These are phyloP conservation scores for Quercus lobata DNA, from an alignment of 331 rosid species.

Conservation along the genomic window DNA sequence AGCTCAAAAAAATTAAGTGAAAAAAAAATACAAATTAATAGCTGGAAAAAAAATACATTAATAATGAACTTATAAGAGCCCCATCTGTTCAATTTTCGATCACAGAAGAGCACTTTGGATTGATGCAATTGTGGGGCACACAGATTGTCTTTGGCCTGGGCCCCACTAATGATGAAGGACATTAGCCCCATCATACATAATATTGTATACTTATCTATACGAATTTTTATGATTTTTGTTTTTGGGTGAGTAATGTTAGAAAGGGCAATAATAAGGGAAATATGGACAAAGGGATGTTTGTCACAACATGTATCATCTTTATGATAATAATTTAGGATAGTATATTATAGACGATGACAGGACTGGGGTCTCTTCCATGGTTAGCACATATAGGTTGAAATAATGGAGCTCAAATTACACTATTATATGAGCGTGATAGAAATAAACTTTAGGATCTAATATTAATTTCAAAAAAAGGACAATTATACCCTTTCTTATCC, in stretches of 20 bases:
- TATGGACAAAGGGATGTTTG: constrained; percentile 56
- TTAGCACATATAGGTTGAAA: constrained; percentile 1
- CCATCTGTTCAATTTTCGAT: constrained; percentile 43
- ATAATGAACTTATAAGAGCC: constrained; percentile 33
- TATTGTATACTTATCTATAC: constrained; percentile 28
- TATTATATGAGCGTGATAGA: constrained; percentile 18
- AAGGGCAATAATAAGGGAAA: constrained; percentile 39
- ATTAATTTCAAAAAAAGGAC: constrained; percentile 16
- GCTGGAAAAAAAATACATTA: constrained; percentile 43
- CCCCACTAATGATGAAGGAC: constrained; percentile 27
- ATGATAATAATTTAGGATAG: constrained; percentile 32
- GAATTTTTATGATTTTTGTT: constrained; percentile 22
- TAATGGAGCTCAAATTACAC: constrained; percentile 24
- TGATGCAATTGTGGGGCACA: constrained; percentile 37
- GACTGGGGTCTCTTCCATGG: constrained; percentile 28
- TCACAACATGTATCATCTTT: constrained; percentile 38
- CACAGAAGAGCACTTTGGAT: constrained; percentile 48
- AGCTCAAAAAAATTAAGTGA: constrained; percentile 20
- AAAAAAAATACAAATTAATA: constrained; percentile 18
- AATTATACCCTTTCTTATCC: constrained; percentile 5
- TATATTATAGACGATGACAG: constrained; percentile 35
- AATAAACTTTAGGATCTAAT: not conserved
- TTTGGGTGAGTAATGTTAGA: constrained; percentile 19
- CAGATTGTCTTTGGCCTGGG: constrained; percentile 33
- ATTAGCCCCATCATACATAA: constrained; percentile 18